phyloP scores from a whole-genome alignment of 257 asterid genomes.

The Jaltomata sinuosa region DNA sequence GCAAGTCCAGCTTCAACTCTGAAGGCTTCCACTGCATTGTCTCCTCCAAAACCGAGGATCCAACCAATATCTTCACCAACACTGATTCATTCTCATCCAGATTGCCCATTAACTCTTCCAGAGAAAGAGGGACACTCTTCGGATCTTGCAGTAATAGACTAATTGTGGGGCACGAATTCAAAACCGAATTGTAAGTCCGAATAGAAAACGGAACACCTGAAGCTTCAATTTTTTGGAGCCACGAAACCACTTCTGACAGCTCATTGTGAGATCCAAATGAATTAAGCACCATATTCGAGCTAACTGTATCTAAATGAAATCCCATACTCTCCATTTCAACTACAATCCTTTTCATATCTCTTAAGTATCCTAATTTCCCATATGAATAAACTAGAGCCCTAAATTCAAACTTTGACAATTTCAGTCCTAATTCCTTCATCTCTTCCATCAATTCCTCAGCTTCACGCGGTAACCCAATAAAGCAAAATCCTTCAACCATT shows the following conservation, averaged over 20 bases:
- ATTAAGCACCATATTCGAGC: slow-evolving; percentile 73
- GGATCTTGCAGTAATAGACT: slow-evolving; percentile 35
- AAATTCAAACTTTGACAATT: slow-evolving; percentile 45
- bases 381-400: slow-evolving; percentile 59
- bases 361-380: slow-evolving; percentile 58
- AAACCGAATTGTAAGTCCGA: slow-evolving; percentile 66
- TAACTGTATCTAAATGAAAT: slow-evolving; percentile 56
- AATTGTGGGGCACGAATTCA: slow-evolving; percentile 61
- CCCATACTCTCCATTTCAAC: slow-evolving; percentile 47
- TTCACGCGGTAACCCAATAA: slow-evolving; percentile 47
- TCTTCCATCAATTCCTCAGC: slow-evolving; percentile 54
- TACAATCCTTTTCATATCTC: slow-evolving; percentile 61
- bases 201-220: slow-evolving; percentile 30
- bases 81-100: slow-evolving; percentile 37
- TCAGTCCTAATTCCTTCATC: slow-evolving; percentile 52
- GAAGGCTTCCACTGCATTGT: slow-evolving; percentile 44
- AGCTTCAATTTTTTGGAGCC: slow-evolving; percentile 58
- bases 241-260: slow-evolving; percentile 40
- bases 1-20: slow-evolving; percentile 79
- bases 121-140: slow-evolving; percentile 40
- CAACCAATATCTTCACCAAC: slow-evolving; percentile 45
- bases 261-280: slow-evolving; percentile 55
- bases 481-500: slow-evolving; percentile 50
- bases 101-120: slow-evolving; percentile 33
- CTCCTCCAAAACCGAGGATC: slow-evolving; percentile 36